Conservation (phyloP, 106 monocot genomes). For the Dendrobium nobile region DNA sequence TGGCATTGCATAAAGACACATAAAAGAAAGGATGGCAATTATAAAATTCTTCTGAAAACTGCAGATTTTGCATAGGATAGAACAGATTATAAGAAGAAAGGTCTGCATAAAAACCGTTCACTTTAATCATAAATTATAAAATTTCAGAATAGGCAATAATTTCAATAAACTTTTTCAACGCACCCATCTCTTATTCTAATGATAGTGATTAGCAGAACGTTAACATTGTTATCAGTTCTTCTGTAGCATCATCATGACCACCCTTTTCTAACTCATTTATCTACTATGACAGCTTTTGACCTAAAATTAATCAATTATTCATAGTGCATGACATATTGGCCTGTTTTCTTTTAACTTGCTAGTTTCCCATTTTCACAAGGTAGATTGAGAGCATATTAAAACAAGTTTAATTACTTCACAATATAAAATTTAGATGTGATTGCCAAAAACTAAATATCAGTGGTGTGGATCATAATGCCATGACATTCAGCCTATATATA, state of each 20-base stretch:
- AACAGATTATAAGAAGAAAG: not conserved
- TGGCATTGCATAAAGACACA: not conserved
- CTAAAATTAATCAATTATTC: too few relatives aligned
- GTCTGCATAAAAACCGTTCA: not conserved
- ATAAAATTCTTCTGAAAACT: not conserved
- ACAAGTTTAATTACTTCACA: not conserved
- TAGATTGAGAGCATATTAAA: not conserved
- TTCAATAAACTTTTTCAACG: not conserved
- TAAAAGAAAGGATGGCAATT: not conserved
- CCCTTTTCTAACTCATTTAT: too few relatives aligned
- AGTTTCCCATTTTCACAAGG: not conserved
- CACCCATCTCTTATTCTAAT: not conserved
- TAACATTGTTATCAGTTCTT: not conserved
- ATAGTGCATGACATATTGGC: too few relatives aligned
- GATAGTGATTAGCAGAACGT: not conserved
- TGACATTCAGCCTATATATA: not conserved
- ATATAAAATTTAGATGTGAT: not conserved
- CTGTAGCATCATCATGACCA: too few relatives aligned
- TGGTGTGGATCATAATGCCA: not conserved
- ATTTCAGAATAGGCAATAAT: not conserved
- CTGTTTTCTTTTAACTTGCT: not conserved
- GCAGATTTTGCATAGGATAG: not conserved
- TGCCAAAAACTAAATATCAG: not conserved
- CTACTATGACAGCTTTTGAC: too few relatives aligned
- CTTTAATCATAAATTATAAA: too few relatives aligned